Conservation (phyloP, 2,329 filamentous ascomycete genomes). For the Fusarium tricinctum region DNA sequence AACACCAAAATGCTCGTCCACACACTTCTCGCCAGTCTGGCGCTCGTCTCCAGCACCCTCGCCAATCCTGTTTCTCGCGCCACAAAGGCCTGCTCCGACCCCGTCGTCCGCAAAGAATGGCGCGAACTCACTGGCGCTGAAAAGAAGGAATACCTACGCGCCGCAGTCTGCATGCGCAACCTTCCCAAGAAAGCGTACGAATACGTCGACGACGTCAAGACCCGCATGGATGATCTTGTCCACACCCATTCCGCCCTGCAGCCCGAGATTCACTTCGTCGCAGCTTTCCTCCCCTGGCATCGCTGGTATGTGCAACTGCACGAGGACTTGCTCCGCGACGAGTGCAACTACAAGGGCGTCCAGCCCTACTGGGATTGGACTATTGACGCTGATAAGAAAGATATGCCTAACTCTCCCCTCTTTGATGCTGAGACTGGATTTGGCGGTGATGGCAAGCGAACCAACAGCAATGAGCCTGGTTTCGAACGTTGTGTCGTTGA, state of each 20-base stretch:
- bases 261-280: conserved; percentile 22
- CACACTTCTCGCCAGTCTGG: conserved; percentile 10
- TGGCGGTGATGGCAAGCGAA: conserved; percentile 7
- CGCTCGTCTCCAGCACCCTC: background rate
- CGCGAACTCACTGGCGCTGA: conserved; percentile 22
- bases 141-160: conserved; percentile 21
- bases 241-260: conserved; percentile 19
- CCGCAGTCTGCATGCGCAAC: conserved; percentile 24
- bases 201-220: background rate
- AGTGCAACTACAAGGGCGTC: conserved; percentile 20
- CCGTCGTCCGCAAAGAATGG: conserved; percentile 28
- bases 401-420: conserved; percentile 11
- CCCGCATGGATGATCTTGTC: conserved; percentile 17
- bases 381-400: conserved; percentile 19
- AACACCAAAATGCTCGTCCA: conserved; percentile 8
- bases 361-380: conserved; percentile 33
- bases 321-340: conserved; percentile 19
- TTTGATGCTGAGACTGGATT: conserved; percentile 25
- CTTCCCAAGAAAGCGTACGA: conserved; percentile 12
- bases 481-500: conserved; percentile 21
- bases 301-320: conserved; percentile 27
- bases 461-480: conserved; percentile 11
- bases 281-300: conserved; percentile 25
- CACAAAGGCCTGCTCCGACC: background rate
- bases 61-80: conserved; percentile 7